Evolutionary conservation across 371 early-diverging fungal genomes (phyloP), one percentile per base, ranked within the genome.

Genomic region (Mucor indicus): DNA sequence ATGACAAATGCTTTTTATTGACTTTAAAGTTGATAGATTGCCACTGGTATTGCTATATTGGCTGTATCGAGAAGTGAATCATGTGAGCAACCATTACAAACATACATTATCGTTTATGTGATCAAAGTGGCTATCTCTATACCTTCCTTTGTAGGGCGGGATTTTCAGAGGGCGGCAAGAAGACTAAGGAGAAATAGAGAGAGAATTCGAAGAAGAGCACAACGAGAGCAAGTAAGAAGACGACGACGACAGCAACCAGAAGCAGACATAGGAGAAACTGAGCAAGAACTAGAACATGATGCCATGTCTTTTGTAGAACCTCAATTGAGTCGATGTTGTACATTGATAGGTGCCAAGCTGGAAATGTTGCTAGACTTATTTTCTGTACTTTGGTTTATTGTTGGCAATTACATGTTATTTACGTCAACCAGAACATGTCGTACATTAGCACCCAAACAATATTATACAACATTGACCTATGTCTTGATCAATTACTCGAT

Each of bases 391-490:
- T 69, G 85, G 61, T 88, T 87, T 57, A 67, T 88, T 40, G 52
- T 83, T 48, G 84, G 85, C 50, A 88, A 87, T 54, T 79, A 83
- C 50, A 67, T 84, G 33, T 47, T 83, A 6, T 85, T 85, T 50
- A 65, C 76, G 4, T 65, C 73, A n/a, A 54, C n/a, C n/a, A n/a
- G 57, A 3, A 57, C 47, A 4, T 85, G 81, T 55, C 85, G 9
- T 42, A 40, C 19, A 15, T 27, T 30, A 19, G 52, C 38, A 21
- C 38, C 47, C 8, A 47, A 15, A 13, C 37, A 36, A 3, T 84
- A 77, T 51, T 77, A 78, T 36, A 50, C 73, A 2, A 69, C 84
- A 1, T 46, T 87, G 6, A 59, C 72, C 16, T 65, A 78, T 56
- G 75, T 87, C 39, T 43, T 84, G 7, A 49, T 82, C 24, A 85